Evolutionary conservation across 495 filamentous ascomycete species (phyloP), one percentile per base, ranked within the genome.

Genomic region (Aspergillus funiculosus): DNA sequence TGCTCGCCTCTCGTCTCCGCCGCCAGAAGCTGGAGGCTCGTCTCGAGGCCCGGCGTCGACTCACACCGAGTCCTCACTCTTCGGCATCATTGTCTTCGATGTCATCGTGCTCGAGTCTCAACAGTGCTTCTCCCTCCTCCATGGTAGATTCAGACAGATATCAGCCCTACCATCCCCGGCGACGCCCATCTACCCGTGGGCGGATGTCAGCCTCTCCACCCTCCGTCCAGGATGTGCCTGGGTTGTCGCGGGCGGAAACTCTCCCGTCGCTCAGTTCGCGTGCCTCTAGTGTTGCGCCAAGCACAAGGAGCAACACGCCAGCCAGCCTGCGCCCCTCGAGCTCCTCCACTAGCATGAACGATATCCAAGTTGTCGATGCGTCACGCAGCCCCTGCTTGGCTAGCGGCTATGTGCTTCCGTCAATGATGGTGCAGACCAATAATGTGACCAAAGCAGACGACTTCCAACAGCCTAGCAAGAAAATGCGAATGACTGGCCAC

Each of bases 121-220:
- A 52, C n/a, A 48, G 47, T n/a, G 46, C 50, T 27, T 67, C 57
- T n/a, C 57, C 61, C 15, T 60, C 57, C 34, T 58, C 55, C 25
- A 34, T 53, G 32, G 46, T 56, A 2, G 67, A 71, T 5, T 48
- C 49, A 3, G 61, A 66, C n/a, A 62, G 65, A 14, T 65, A 63
- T 60, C 66, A 54, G 34, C 68, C 63, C 8, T 62, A 63, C 51
- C 47, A 49, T 36, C 46, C 55, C 41, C 64, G 69, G 25, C 61
- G 62, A 2, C 68, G 69, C 8, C 60, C 65, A 9, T 67, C 69
- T 1, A 58, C 63, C 5, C 57, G 54, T 28, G 53, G 54, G 25
- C 58, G 56, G 19, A 63, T 66, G 1, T 76, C 74, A n/a, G 66
- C 67, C 39, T 78, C 74, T 18, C 73, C 74, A 6, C 74, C 74